Base-by-base conservation (phyloP, 768 basidiomycete species). In the Leccinum imitatum region DNA sequence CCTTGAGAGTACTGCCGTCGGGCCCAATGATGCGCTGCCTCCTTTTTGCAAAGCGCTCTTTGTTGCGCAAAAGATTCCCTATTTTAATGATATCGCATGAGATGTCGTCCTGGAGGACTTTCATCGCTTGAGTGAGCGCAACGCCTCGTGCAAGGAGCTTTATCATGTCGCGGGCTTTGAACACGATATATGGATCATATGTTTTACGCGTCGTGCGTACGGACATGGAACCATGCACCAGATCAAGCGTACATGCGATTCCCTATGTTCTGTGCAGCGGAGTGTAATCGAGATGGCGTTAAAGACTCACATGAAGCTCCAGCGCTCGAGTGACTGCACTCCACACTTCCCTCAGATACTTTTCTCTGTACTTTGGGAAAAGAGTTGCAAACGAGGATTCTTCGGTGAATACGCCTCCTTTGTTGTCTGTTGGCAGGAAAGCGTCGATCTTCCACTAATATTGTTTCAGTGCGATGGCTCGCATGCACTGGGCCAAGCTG, bases 21-120 rank as follows among this genome's bases (percentile, higher is more conserved):
- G 97, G 97, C 1, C 97, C 97, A 66, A 99, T 94, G 56, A 99
- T 95, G 60, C 97, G 83, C 76, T 98, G 96, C 63, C 97, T 79
- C 63, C 97, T 78, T 77, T 98, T 98, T 62, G 97, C 95, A 68
- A 96, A 98, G 33, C 96, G 80, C 62, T 98, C 97, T 73, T 96
- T 98, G 75, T 98, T 98, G 66, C 94, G 80, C 17, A 98, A 91
- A 55, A 96, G 72, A 67, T 83, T 95, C 15, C 97, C 96, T 62
- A 98, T 98, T 77, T 98, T 98, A 72, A 99, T 98, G 63, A 99
- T 95, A 73, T 99, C 97, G 73, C 94, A 97, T 3, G 94, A 91
- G 21, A 90, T 81, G 51, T 82, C 82, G 72, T 99, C 97, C 59
- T 97, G 89, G 57, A 99, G 77, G 48, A 98, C 87, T 73, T 95